These are phyloP conservation scores for Diaporthe nobilis DNA, from an alignment of 2,329 filamentous ascomycete species.

Conservation along the genomic window DNA sequence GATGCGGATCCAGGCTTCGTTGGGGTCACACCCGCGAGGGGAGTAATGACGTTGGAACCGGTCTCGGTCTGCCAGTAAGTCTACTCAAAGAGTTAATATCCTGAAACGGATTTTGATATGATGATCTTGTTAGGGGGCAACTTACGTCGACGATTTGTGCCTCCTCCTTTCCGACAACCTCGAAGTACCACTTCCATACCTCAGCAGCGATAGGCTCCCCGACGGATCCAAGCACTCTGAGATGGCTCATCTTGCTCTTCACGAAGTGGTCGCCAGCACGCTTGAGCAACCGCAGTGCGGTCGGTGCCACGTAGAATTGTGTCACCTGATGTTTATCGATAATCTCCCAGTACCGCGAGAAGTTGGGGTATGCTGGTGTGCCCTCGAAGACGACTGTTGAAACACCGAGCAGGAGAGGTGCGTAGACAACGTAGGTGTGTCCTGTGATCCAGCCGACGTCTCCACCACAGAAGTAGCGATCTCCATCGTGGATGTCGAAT, in stretches of 20 bases:
- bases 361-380: conserved; percentile 96
- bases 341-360: conserved; percentile 99
- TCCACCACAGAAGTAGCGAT: conserved; percentile 97
- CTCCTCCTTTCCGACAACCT: conserved; percentile 93
- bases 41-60: conserved; percentile 95
- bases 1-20: conserved; percentile 98
- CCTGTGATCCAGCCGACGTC: conserved; percentile 99
- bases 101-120: not conserved
- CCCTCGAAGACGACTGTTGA: conserved; percentile 98
- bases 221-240: conserved; percentile 93
- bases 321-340: conserved; percentile 95
- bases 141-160: conserved; percentile 94
- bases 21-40: conserved; percentile 91
- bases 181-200: conserved; percentile 99
- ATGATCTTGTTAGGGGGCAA: conserved; percentile 45
- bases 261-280: conserved; percentile 95
- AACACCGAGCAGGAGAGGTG: conserved; percentile 91
- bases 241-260: conserved; percentile 87
- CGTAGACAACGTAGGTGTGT: conserved; percentile 98
- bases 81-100: conserved; percentile 60
- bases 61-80: conserved; percentile 99
- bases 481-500: conserved; percentile 95
- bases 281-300: conserved; percentile 92
- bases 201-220: conserved; percentile 98
- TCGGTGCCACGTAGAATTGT: conserved; percentile 98